Evolutionary conservation across 2,329 filamentous ascomycete species (phyloP), one percentile per base, ranked within the genome.

Genomic region (Xylaria sp.): DNA sequence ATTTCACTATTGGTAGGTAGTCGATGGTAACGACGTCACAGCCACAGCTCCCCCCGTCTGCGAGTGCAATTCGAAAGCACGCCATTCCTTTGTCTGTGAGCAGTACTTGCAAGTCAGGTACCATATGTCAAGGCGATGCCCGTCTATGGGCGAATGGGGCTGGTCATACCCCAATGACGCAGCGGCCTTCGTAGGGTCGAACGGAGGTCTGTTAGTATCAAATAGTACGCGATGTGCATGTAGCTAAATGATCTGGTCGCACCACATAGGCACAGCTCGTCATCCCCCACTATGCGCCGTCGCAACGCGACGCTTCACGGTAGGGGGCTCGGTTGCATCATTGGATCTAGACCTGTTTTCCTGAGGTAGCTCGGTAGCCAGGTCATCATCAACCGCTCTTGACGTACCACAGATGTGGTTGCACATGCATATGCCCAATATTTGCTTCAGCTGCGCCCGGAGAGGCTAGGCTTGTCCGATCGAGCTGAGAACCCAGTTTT

Each of bases 361-460:
- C 33, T 56, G 31, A 39, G 20, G 25, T 28, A 28, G 39, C 39
- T 43, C 13, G 13, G 18, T 36, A 51, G 7, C 23, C 20, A 49
- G 28, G 18, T 15, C 18, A 65, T 59, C 59, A 61, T 39, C 52
- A 9, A 10, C 8, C 31, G 13, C n/a, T 51, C 13, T 28, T n/a
- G 31, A 55, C 52, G 39, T 48, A 58, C 46, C 52, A 51, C 56
- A 36, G 49, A 55, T 59, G 57, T 13, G 55, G 33, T 61, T 57
- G 55, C 31, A 28, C 63, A 28, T 67, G 49, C 52, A 54, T 28
- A 41, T 41, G 18, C 36, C 46, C 52, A 66, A 58, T 68, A 46
- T 23, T 55, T 54, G 46, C 39, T 64, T 68, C 68, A 68, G 68
- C 68, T 70, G 56, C 43, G 41, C 52, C 46, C 31, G 52, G 43